These are phyloP conservation scores for Arthromyces matolae DNA, from an alignment of 768 basidiomycete species.

Conservation along the genomic window DNA sequence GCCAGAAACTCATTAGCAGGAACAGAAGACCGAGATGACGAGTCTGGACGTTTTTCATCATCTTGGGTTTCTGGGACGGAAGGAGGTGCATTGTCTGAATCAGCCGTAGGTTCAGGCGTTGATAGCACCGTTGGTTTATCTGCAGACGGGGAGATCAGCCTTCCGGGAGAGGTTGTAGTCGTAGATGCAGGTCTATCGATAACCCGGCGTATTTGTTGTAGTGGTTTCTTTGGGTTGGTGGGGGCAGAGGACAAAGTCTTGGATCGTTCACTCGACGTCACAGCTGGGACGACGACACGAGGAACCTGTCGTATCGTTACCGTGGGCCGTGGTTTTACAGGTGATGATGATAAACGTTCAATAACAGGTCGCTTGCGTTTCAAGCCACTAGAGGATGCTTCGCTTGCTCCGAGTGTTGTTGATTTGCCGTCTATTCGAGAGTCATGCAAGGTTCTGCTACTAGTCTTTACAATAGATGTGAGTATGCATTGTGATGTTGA, in stretches of 20 bases:
- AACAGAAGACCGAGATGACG: background rate
- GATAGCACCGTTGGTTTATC: background rate
- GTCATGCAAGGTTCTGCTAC: background rate
- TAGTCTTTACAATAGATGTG: no score
- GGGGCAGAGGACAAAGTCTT: background rate
- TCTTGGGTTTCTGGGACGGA: background rate
- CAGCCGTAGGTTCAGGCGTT: background rate
- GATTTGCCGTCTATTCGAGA: background rate
- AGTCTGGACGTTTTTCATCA: slow-evolving; percentile 1
- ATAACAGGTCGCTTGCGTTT: slow-evolving; percentile 42
- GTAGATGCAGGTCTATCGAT: slow-evolving; percentile 11
- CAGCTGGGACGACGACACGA: slow-evolving; percentile 9
- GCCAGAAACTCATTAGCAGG: slow-evolving; percentile 2
- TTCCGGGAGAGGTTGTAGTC: background rate
- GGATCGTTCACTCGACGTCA: slow-evolving; percentile 2
- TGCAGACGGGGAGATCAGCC: background rate
- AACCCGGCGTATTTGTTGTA: slow-evolving; percentile 18
- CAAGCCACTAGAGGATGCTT: slow-evolving; percentile 18
- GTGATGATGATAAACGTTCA: slow-evolving; percentile 26
- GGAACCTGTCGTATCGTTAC: slow-evolving; percentile 28
- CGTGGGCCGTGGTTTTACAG: slow-evolving; percentile 23
- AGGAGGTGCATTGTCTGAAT: background rate
- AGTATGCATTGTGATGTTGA: no score
- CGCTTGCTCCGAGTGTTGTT: background rate
- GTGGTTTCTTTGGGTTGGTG: slow-evolving; percentile 9